Conservation (phyloP, 352 stramenopile genomes). For the Phytophthora sp. region DNA sequence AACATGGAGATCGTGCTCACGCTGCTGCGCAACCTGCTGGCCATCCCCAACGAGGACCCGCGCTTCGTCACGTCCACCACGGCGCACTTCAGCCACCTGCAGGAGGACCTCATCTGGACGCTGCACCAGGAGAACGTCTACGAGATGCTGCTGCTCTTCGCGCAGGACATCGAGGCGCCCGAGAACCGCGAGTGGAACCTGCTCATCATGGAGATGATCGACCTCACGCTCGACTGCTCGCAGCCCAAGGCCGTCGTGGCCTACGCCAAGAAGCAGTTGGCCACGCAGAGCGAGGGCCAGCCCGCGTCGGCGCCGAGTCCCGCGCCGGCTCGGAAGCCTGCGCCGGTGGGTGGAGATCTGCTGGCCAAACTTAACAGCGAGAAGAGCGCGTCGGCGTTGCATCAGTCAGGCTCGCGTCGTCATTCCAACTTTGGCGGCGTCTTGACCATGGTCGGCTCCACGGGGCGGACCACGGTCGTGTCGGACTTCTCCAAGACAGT, state of each 20-base stretch:
- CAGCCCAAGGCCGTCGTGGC: constrained; percentile 70
- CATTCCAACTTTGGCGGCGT: constrained; percentile 92
- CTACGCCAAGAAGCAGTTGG: constrained; percentile 50
- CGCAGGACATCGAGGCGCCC: constrained; percentile 83
- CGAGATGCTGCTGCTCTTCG: constrained; percentile 88
- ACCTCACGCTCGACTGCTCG: constrained; percentile 77
- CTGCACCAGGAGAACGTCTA: constrained; percentile 86
- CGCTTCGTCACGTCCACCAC: constrained; percentile 84
- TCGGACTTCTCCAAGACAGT: constrained; percentile 78
- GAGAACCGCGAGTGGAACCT: constrained; percentile 90
- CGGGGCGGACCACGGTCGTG: constrained; percentile 65
- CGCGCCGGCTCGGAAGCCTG: not conserved
- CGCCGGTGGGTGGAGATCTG: constrained; percentile 27
- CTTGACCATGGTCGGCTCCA: constrained; percentile 77
- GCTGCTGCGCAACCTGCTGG: constrained; percentile 83
- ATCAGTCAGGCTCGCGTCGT: constrained; percentile 46
- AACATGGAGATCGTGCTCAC: constrained; percentile 91
- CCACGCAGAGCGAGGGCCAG: not conserved
- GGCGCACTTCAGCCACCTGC: constrained; percentile 76
- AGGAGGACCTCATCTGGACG: constrained; percentile 81
- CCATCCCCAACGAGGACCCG: constrained; percentile 82
- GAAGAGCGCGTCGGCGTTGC: constrained; percentile 49
- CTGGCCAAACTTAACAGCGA: constrained; percentile 58
- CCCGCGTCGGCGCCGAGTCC: not conserved
- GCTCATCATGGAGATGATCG: constrained; percentile 90